phyloP scores from a whole-genome alignment of 768 basidiomycete genomes.

The Xerocomus spinulosus region DNA sequence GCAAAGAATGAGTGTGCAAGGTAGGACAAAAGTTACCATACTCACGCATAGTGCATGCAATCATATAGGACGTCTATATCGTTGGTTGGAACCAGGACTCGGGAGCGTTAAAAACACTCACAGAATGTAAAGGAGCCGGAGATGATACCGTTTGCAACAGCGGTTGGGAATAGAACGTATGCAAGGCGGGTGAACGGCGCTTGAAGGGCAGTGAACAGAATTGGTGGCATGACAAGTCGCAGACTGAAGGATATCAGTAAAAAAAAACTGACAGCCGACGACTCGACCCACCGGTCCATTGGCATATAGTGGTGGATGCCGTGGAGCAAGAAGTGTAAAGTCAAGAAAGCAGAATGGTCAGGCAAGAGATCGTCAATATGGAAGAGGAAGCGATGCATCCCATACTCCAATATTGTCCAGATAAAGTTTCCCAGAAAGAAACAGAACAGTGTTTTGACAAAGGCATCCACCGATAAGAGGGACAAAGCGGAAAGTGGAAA shows the following conservation, averaged over 20 bases:
- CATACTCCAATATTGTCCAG: constrained; percentile 94
- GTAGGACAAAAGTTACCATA: constrained; percentile 8
- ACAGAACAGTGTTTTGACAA: constrained; percentile 54
- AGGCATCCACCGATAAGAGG: constrained; percentile 46
- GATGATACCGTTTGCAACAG: constrained; percentile 90
- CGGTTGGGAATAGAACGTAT: constrained; percentile 72
- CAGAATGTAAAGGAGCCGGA: constrained; percentile 74
- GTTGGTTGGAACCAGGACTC: constrained; percentile 6
- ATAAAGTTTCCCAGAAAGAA: constrained; percentile 84
- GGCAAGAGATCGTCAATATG: constrained; percentile 88
- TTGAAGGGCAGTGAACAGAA: constrained; percentile 70
- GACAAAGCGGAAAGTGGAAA: constrained; percentile 49
- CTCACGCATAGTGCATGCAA: constrained; percentile 88
- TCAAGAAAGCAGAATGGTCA: constrained; percentile 73
- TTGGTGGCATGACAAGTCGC: constrained; percentile 95
- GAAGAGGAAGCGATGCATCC: constrained; percentile 94
- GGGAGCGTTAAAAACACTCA: constrained; percentile 32
- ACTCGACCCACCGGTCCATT: constrained; percentile 73
- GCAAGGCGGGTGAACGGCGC: constrained; percentile 85
- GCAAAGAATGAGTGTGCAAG: constrained; percentile 4
- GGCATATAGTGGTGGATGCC: constrained; percentile 98
- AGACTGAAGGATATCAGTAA: constrained; percentile 42
- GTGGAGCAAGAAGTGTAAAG: constrained; percentile 88
- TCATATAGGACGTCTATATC: constrained; percentile 73
- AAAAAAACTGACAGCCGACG: not conserved